Conservation (phyloP, 2,329 filamentous ascomycete genomes). For the Aspergillus sp. region DNA sequence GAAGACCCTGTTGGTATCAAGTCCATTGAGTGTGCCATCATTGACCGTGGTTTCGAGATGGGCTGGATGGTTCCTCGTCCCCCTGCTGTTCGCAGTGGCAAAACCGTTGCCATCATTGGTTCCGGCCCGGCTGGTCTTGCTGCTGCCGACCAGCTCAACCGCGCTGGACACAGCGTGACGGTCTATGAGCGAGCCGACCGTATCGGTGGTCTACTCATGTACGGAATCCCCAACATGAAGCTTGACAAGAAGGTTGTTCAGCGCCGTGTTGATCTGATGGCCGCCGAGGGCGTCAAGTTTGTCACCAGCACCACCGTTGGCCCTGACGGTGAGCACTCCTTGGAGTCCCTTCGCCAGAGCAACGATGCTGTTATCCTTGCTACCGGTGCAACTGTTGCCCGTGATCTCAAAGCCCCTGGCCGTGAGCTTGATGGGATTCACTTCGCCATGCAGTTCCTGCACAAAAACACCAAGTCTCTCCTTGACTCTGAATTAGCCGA, state of each 20-base stretch:
- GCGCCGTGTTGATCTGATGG: constrained; percentile 93
- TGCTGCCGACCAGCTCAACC: constrained; percentile 90
- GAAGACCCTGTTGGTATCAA: constrained; percentile 98
- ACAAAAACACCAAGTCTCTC: constrained; percentile 96
- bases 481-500: constrained; percentile 87
- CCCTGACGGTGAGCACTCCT: constrained; percentile 65
- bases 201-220: constrained; percentile 90
- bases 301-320: constrained; percentile 76
- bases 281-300: constrained; percentile 80
- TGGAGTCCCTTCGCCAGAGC: constrained; percentile 69
- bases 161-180: constrained; percentile 82
- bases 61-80: constrained; percentile 91
- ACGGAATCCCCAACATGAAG: constrained; percentile 99
- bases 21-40: constrained; percentile 96
- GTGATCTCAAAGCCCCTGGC: constrained; percentile 87
- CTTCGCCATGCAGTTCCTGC: constrained; percentile 95
- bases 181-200: constrained; percentile 93
- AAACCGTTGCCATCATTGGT: constrained; percentile 84
- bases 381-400: constrained; percentile 88
- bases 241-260: constrained; percentile 97
- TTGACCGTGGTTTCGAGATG: constrained; percentile 95
- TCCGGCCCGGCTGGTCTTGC: constrained; percentile 91
- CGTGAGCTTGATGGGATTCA: constrained; percentile 88
- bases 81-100: constrained; percentile 78
- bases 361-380: constrained; percentile 87